Base-by-base conservation (phyloP, 2,329 filamentous ascomycete species). In the Fusarium sp. region DNA sequence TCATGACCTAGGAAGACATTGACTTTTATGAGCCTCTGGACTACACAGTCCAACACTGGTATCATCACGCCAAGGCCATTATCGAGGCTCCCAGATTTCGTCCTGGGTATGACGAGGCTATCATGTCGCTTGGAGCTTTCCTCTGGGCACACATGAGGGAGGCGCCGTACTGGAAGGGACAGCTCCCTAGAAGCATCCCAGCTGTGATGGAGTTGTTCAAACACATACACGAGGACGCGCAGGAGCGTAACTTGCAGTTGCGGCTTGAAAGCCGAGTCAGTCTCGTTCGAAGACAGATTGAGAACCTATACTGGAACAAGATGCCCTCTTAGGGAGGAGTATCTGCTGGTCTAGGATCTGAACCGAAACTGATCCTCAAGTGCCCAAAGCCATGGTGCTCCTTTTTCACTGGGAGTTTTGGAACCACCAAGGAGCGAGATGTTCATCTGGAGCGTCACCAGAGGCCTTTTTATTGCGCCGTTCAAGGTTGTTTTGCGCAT, bases 371-470 rank as follows among this genome's bases (percentile, higher is more conserved):
- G 6, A 11, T 30, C 4, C 54, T 50, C 20, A 73, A 73, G 15
- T 73, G 70, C 30, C 47, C 56, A 3, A 70, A 71, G n/a, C 38
- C 68, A 33, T 73, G 70, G 68, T 73, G 70, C n/a, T 60, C 69
- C 17, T 54, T 66, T 10, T 73, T 73, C 35, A 52, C 22, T 3
- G 38, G 38, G 4, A 40, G 45, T 4, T 68, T 73, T 30, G 35
- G 22, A 15, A 65, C 58, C 2, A 5, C 8, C 4, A 14, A 73
- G 10, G 37, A 68, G 14, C 37, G 52, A 11, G 15, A 64, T 25
- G 7, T 22, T 10, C 70, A 73, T 14, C 2, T 71, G 12, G 6
- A 25, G 17, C 54, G 59, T 12, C 70, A 73, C 27, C 65, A 68
- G 11, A 60, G 63, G 6, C 50, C 62, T 5, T 73, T 73, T 22